Percentiles rank a stretch among this genome's conserved stretches.
Conservation (phyloP, 441 rosid genomes). For the Populus hybrid region DNA sequence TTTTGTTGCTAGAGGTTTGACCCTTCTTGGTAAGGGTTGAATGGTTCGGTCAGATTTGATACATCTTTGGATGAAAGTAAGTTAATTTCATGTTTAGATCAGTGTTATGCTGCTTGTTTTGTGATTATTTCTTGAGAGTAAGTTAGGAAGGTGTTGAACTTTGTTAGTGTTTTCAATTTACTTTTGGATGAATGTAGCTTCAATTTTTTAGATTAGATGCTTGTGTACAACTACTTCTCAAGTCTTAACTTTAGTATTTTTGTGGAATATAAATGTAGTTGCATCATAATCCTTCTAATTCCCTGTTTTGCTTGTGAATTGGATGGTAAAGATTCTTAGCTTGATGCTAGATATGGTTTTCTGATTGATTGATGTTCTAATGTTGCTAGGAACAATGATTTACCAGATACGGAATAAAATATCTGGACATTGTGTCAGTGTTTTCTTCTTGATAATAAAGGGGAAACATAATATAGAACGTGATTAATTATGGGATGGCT, state of each 20-base stretch:
- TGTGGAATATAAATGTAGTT: not conserved
- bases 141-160: conserved; percentile 5
- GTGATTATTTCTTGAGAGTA: not conserved
- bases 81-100: not conserved
- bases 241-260: conserved; percentile 2
- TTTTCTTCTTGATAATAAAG: not conserved
- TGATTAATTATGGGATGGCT: not conserved
- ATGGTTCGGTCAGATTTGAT: not conserved
- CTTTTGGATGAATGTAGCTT: not conserved
- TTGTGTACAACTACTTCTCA: not conserved
- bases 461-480: not conserved
- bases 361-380: not conserved
- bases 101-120: conserved; percentile 4
- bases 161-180: conserved; percentile 6
- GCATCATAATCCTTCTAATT: not conserved
- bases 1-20: not conserved
- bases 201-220: not conserved
- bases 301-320: not conserved
- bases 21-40: not conserved
- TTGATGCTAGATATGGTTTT: not conserved
- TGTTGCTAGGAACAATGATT: not conserved
- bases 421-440: not conserved
- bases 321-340: not conserved
- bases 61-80: not conserved
- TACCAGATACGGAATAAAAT: not conserved